Evolutionary conservation across 2,329 filamentous ascomycete species (phyloP), one percentile per base, ranked within the genome.

Genomic region (Ceratocystiopsis brevicomis): DNA sequence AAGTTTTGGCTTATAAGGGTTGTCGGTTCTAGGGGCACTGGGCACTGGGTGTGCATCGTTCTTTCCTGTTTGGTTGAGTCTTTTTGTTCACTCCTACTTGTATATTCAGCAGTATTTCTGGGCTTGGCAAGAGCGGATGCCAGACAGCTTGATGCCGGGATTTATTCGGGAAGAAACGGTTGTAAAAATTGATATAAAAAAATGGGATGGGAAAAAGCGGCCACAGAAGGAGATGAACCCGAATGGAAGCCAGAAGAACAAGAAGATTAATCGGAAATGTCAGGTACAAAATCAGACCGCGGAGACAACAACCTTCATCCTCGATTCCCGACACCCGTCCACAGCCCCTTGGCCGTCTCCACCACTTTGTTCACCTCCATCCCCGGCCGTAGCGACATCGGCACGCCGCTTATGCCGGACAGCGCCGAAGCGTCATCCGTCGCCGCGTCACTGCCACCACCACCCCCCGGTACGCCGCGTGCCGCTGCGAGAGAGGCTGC

Each of bases 321-420:
- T 39, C 54, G 45, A 37, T 50, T 52, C 21, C 49, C 54, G 6
- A 50, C 45, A 11, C 56, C 58, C 43, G 59, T 70, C 76, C 76
- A 80, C 44, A 80, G 57, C 2, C 75, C 75, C 51, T 73, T 76
- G 34, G 69, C 74, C 25, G 73, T 76, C 57, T 78, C 72, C n/a
- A 75, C 60, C 14, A 77, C 64, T 50, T 65, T 67, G 56, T 74
- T 75, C 40, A 61, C 67, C 49, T 64, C 60, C 47, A 64, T 66
- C 16, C 73, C 72, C 0, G 71, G 71, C 49, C 69, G 63, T 54
- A 77, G 55, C 46, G 63, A 66, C 40, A 67, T 56, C 8, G 73
- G 73, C 42, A 47, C 42, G 13, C 39, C 38, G 33, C 38, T 25
- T 13, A 15, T 13, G 17, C 8, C 18, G 10, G 13, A 11, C 47